Evolutionary conservation across 2,329 filamentous ascomycete genomes (phyloP), one percentile per base, ranked within the genome.

Genomic region (Aspergillus glaucus): DNA sequence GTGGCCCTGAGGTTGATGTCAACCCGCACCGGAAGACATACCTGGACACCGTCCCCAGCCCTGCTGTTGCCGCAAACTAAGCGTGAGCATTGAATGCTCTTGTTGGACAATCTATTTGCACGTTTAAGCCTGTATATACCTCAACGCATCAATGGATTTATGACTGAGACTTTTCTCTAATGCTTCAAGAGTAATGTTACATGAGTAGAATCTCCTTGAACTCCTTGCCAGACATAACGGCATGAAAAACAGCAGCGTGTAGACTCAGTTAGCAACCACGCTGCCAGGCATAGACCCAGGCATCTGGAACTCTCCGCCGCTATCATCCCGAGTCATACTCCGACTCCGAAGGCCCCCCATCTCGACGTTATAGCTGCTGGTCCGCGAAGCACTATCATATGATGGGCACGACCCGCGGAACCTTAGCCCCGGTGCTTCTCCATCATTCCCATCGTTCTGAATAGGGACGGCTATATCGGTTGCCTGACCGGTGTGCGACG

Each of bases 11-110:
- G 44, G 80, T 95, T 40, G 89, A 97, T 65, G 67, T 67, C 51
- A 98, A 97, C 71, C 72, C 78, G 46, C 87, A 84, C 67, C 82
- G 93, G 50, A 81, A 88, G 77, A 80, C 82, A 44, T 98, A 98
- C 62, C 74, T 95, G 30, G 66, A 73, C 50, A 58, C 55, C 21
- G 51, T 63, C 42, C 50, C 54, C 30, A 55, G 53, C 34, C 42
- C 58, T 43, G 43, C 64, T 49, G 55, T 63, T 43, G 47, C 62
- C 48, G 60, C 58, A 9, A 60, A 60, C 32, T 64, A 56, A 50
- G 21, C 2, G 40, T 4, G 12, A 43, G n/a, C 21, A 3, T 22
- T 3, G 4, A 24, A 17, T 43, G 24, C 24, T 30, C 6, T 42
- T 51, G 44, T 51, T 19, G 14, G 37, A 51, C 46, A 50, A 44